Percentiles rank a stretch among this genome's conserved stretches.
phyloP scores from a whole-genome alignment of 768 basidiomycete species.

The Lentinula raphanica region DNA sequence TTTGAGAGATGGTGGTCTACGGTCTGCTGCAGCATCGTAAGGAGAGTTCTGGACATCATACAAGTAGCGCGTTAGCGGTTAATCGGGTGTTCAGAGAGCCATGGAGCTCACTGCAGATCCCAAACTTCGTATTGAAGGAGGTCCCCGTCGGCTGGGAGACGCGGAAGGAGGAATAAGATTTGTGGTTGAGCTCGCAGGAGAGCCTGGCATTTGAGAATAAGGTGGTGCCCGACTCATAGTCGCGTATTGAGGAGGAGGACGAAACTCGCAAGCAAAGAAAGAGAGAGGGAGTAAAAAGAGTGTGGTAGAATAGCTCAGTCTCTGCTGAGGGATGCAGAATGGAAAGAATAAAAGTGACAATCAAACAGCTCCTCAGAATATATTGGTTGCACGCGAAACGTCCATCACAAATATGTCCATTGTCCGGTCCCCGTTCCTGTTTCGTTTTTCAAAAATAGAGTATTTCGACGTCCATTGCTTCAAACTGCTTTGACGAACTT shows the following conservation, averaged over 20 bases:
- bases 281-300: constrained; percentile 1
- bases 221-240: background rate
- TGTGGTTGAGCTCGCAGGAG: background rate
- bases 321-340: background rate
- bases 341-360: background rate
- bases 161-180: constrained; percentile 3
- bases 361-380: background rate
- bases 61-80: background rate
- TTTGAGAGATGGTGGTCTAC: background rate
- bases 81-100: background rate
- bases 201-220: constrained; percentile 1
- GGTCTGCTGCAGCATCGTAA: background rate
- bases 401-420: too few relatives aligned
- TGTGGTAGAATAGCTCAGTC: constrained; percentile 1
- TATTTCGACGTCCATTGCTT: too few relatives aligned
- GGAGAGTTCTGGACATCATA: background rate
- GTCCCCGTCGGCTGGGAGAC: background rate
- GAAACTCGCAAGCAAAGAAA: constrained; percentile 3
- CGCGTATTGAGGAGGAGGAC: background rate
- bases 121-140: background rate
- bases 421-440: too few relatives aligned
- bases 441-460: too few relatives aligned
- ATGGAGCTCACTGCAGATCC: background rate
- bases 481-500: too few relatives aligned
- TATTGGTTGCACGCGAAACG: background rate